A percentile compares a stretch with the other conserved stretches of the same genome.
Evolutionary conservation across 129 eudicot genomes (phyloP).

Genomic region (Escallonia rubra): DNA sequence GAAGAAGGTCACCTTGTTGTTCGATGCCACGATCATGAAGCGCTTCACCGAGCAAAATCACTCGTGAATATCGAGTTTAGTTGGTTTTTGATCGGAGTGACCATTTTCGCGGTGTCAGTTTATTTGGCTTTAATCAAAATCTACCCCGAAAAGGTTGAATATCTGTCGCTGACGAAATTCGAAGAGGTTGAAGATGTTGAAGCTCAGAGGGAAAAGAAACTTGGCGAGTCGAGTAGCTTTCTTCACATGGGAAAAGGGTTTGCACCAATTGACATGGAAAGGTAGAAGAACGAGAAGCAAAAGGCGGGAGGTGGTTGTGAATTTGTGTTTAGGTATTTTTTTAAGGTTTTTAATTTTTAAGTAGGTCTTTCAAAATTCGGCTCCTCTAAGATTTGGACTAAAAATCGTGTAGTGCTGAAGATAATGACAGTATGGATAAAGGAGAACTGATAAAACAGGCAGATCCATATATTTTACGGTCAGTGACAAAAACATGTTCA

Average conservation of each 20-base stretch:
- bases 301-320: neutral
- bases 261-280: conserved; percentile 57
- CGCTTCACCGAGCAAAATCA: conserved; percentile 71
- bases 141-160: conserved; percentile 40
- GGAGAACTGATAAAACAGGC: too few relatives aligned
- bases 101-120: conserved; percentile 36
- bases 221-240: conserved; percentile 35
- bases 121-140: conserved; percentile 43
- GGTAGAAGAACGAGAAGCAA: conserved; percentile 23
- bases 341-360: neutral
- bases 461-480: too few relatives aligned
- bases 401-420: neutral
- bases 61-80: conserved; percentile 83
- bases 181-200: conserved; percentile 47
- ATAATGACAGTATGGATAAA: too few relatives aligned
- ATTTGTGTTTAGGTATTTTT: neutral
- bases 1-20: conserved; percentile 85
- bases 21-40: conserved; percentile 51
- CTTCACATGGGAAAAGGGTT: conserved; percentile 38
- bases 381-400: too few relatives aligned
- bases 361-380: neutral
- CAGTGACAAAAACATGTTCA: too few relatives aligned
- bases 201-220: conserved; percentile 39
- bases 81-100: conserved; percentile 60
- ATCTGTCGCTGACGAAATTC: conserved; percentile 30